Base-by-base conservation (phyloP, 2,329 filamentous ascomycete species). In the Calonectria henricotiae region DNA sequence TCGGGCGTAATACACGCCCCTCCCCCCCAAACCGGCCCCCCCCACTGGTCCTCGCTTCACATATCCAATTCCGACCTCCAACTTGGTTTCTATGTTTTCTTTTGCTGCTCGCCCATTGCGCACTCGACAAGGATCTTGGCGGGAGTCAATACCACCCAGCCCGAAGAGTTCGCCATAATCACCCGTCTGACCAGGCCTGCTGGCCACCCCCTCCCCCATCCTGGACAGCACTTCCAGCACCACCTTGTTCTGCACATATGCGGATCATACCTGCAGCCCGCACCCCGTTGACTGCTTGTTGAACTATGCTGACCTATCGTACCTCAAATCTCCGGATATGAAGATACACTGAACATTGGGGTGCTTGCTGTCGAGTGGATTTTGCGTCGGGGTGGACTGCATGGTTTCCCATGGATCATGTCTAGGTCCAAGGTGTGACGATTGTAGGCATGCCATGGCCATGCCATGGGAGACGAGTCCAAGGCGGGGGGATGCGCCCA, bases 231-330 rank as follows among this genome's bases (percentile, higher is more conserved):
- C 49, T 30, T 30, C 58, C 61, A 72, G 61, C 73, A 73, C 75
- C 70, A 70, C 65, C 60, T 69, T 74, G 67, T 67, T 71, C 71
- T 76, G 77, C 73, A 78, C 74, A 78, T 80, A 82, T 82, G 80
- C 80, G 79, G 74, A 80, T 80, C 80, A 82, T 82, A 80, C 80
- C 47, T 82, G 78, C 80, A 79, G 77, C 74, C 69, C 67, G 71
- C 73, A 70, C 69, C 73, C 70, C 54, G 60, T 67, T 58, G 51
- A 70, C 49, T 25, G 49, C 46, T 35, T 55, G 43, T 46, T 67
- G 73, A 67, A 62, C 54, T 67, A 60, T 67, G 61, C 65, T 60
- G 46, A 55, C 69, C 67, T 71, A 73, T 74, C 69, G 67, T 69
- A 70, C 49, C 60, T 58, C 43, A 60, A 68, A 67, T 62, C 66